Evolutionary conservation across 345 rosid genomes (phyloP).

Genomic region (Linum usitatissimum): DNA sequence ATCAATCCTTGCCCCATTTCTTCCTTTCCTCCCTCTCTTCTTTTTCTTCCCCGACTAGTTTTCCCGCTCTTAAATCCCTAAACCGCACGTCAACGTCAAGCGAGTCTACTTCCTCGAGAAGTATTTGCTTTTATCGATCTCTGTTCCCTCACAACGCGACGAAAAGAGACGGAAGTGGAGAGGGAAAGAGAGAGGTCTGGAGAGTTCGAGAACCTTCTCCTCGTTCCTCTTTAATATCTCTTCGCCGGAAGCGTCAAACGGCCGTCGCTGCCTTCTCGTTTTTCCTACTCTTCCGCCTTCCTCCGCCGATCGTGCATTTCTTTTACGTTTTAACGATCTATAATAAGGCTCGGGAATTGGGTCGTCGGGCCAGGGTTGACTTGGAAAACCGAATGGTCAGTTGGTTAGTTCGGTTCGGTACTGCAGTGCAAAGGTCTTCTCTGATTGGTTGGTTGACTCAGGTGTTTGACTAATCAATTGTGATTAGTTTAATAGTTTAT

Average conservation of each 20-base stretch:
- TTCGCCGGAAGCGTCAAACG: neutral
- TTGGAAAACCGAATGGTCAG: no score
- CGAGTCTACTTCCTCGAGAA: neutral
- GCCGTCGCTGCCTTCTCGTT: neutral
- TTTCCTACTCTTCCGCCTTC: neutral
- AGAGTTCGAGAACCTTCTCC: neutral
- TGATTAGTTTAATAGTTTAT: no score
- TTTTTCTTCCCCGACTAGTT: neutral
- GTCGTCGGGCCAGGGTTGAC: no score
- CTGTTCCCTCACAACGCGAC: neutral
- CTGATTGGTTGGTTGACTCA: no score
- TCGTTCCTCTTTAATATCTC: neutral
- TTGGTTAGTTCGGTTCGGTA: no score
- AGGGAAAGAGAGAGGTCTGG: neutral
- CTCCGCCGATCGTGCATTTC: no score
- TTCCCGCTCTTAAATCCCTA: neutral
- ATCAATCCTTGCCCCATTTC: slow-evolving; percentile 29
- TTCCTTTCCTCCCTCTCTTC: neutral
- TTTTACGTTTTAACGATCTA: no score
- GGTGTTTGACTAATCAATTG: no score
- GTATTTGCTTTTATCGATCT: neutral
- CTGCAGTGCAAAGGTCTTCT: no score
- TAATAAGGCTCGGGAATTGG: no score
- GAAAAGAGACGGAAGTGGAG: neutral
- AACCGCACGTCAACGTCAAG: neutral